Base-by-base conservation (phyloP, 495 filamentous ascomycete species). In the Pseudotulostoma volvatum region DNA sequence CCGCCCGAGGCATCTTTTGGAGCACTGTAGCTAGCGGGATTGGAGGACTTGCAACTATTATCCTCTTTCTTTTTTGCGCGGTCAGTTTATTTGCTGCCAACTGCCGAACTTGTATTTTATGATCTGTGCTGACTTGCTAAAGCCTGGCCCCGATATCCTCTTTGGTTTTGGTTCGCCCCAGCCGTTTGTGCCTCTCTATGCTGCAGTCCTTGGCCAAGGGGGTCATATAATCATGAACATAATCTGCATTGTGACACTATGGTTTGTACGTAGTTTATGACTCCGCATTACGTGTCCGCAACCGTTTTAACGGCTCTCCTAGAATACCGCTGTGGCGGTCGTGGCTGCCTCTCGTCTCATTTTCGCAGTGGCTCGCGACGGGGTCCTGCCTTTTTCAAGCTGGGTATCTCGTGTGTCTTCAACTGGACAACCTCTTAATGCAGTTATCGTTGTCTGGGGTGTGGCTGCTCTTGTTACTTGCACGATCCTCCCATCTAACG, bases 41-140 rank as follows among this genome's bases (percentile, higher is more conserved):
- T 38, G 64, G 67, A 9, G 68, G 66, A 17, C 50, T 72, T 33
- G 53, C 59, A 18, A 60, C 64, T 5, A 64, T 74, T 36, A 70
- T 74, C 39, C 45, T 74, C 2, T 72, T 72, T 50, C 52, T 74
- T 15, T 74, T 74, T 56, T 74, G 70, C 41, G 55, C 63, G 14
- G 62, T 66, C 40, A 35, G 63, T 53, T 31, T 16, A 18, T 14
- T 4, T 7, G 3, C 18, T 36, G 9, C 23, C 16, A 1, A 8
- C 34, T 7, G 9, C n/a, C n/a, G 0, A 17, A 17, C 1, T 25
- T n/a, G 36, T 16, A 9, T 28, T 33, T 4, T 3, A 31, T 34
- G 38, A 14, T 42, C 39, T 20, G 44, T 20, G 20, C 14, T 11
- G 20, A 38, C 15, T 35, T 28, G 5, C 23, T 19, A 3, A 36